phyloP scores from a whole-genome alignment of 768 basidiomycete species.

The Asterophora parasitica region DNA sequence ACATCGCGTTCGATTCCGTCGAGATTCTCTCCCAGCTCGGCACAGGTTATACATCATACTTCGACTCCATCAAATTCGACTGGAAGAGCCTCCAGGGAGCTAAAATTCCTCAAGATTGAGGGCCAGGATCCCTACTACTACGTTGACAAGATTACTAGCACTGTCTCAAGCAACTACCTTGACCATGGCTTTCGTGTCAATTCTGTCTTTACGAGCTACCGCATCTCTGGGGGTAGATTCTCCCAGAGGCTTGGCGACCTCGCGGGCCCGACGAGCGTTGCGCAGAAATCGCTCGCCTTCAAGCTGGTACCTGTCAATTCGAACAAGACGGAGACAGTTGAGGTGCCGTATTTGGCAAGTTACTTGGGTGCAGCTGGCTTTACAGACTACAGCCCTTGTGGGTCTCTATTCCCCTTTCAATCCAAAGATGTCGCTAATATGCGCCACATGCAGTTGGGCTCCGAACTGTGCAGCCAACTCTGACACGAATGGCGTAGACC shows the following conservation, averaged over 20 bases:
- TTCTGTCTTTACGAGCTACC: constrained; percentile 56
- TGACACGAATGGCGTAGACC: constrained; percentile 48
- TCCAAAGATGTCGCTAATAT: too few species aligned
- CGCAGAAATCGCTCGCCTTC: constrained; percentile 42
- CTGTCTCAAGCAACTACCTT: constrained; percentile 59
- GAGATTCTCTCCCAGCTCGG: constrained; percentile 46
- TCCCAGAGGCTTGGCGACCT: constrained; percentile 56
- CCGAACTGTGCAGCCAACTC: constrained; percentile 49
- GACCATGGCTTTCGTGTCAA: constrained; percentile 63
- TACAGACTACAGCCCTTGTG: constrained; percentile 52
- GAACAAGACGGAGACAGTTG: constrained; percentile 43
- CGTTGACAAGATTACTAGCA: constrained; percentile 50
- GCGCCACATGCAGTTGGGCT: constrained; percentile 11
- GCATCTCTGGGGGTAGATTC: constrained; percentile 39
- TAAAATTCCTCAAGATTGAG: constrained; percentile 47
- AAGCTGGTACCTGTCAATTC: constrained; percentile 41
- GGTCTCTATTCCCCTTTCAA: not conserved
- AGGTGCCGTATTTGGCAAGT: constrained; percentile 47
- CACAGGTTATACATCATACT: constrained; percentile 38
- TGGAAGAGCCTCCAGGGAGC: constrained; percentile 61
- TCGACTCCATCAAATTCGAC: constrained; percentile 46
- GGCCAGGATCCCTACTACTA: constrained; percentile 50
- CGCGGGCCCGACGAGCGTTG: constrained; percentile 48
- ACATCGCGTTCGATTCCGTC: constrained; percentile 50
- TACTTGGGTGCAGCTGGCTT: constrained; percentile 41